A percentile compares a stretch with the other conserved stretches of the same genome.
phyloP scores from a whole-genome alignment of 495 filamentous ascomycete genomes.

The Rhizodiscina lignyota region DNA sequence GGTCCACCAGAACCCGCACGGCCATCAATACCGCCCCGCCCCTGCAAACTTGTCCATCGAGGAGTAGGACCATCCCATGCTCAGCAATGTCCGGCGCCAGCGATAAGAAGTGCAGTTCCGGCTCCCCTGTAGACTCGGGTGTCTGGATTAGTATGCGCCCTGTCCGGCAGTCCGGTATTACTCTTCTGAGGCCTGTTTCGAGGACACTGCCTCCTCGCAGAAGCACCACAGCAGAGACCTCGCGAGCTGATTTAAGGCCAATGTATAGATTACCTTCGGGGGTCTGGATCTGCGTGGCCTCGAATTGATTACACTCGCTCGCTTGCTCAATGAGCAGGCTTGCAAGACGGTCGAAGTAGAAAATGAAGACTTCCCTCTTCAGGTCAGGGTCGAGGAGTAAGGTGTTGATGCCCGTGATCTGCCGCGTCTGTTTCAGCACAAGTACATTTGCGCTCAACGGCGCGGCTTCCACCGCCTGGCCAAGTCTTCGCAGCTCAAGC shows the following conservation, averaged over 20 bases:
- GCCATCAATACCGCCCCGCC: slow-evolving; percentile 94
- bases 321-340: slow-evolving; percentile 74
- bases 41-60: slow-evolving; percentile 88
- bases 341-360: slow-evolving; percentile 82
- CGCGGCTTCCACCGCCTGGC: slow-evolving; percentile 46
- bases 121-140: slow-evolving; percentile 67
- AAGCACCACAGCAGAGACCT: slow-evolving; percentile 74
- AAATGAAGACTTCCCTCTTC: slow-evolving; percentile 78
- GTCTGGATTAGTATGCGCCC: slow-evolving; percentile 85
- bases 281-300: slow-evolving; percentile 42
- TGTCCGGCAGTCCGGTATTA: slow-evolving; percentile 79
- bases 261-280: slow-evolving; percentile 47
- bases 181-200: slow-evolving; percentile 73
- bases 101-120: slow-evolving; percentile 76
- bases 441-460: slow-evolving; percentile 57
- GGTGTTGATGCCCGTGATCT: slow-evolving; percentile 76
- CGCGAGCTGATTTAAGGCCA: slow-evolving; percentile 48
- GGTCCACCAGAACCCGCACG: slow-evolving; percentile 81
- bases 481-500: slow-evolving; percentile 54
- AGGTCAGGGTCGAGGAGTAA: slow-evolving; percentile 72
- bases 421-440: slow-evolving; percentile 53
- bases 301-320: slow-evolving; percentile 53
- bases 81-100: slow-evolving; percentile 47
- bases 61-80: slow-evolving; percentile 64
- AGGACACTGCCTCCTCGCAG: slow-evolving; percentile 74